Base-by-base conservation (phyloP, 768 basidiomycete species). In the Xerocomellus chrysenteron region DNA sequence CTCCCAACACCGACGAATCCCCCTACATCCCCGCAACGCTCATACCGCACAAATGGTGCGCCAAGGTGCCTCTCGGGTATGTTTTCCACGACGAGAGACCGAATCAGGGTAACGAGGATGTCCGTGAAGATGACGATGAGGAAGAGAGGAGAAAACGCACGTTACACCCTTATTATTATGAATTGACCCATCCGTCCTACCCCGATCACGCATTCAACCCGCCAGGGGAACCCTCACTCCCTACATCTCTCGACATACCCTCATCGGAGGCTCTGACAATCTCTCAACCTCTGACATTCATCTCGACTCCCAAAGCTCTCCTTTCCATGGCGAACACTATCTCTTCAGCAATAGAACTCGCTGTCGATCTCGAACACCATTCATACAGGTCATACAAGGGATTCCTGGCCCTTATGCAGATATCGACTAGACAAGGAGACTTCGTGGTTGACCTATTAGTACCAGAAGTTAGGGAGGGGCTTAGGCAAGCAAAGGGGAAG, bases 311-410 rank as follows among this genome's bases (percentile, higher is more conserved):
- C 0, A 73, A 76, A 17, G 75, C 76, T 6, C 78, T 97, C 42
- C 71, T 80, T 13, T 68, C 65, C 33, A 86, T 97, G 82, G 76
- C 95, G 5, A 79, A 78, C 13, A 79, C 82, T 54, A 79, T 98
- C n/a, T 80, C 81, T 28, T 67, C 69, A 6, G 80, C 78, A n/a
- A 74, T 73, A 26, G 94, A 96, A 70, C 85, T 98, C 51, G 96
- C 97, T 0, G 80, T 99, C 26, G 97, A 99, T 73, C 76, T 99
- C 30, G 96, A 99, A 73, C 90, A 98, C 68, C 94, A 98, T 77
- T 88, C 83, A 58, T 91, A 89, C 64, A 81, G 94, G 37, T 85
- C 88, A 5, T 98, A 89, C 68, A 71, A 73, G 12, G 96, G 97
- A 2, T 93, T 98, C 65, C 79, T 97, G 26, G 97, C 94, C 66